Conservation (phyloP, 1,284 basidiomycete genomes). For the Cryptococcus depauperatus region DNA sequence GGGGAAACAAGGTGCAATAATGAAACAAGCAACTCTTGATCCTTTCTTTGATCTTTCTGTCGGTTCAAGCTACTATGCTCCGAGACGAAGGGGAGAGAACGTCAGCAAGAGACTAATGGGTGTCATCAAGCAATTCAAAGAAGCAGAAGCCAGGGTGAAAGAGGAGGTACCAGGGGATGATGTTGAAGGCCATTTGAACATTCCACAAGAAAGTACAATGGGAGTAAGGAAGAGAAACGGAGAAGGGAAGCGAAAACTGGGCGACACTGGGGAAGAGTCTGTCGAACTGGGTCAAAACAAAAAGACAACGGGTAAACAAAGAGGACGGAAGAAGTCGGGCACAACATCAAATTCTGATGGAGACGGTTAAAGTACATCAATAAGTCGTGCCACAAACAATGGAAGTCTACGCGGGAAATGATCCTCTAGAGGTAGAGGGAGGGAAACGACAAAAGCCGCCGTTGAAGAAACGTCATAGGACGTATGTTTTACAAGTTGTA, state of each 20-base stretch:
- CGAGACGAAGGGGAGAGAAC: conserved; percentile 55
- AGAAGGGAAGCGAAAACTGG: conserved; percentile 7
- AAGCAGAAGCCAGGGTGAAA: conserved; percentile 46
- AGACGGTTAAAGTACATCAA: conserved; percentile 1
- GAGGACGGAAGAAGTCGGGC: conserved; percentile 7
- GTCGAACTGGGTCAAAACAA: background rate
- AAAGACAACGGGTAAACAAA: background rate
- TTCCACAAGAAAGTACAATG: background rate
- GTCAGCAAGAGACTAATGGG: conserved; percentile 76
- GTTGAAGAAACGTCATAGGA: conserved; percentile 1
- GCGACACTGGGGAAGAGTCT: conserved; percentile 1
- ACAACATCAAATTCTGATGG: conserved; percentile 2
- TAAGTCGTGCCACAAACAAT: conserved; percentile 4
- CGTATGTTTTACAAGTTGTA: conserved; percentile 1
- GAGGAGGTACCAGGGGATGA: conserved; percentile 9
- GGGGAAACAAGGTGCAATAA: conserved; percentile 57
- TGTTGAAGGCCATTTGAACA: background rate
- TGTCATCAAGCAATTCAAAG: conserved; percentile 76
- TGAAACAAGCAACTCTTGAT: conserved; percentile 53
- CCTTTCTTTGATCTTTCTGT: conserved; percentile 51
- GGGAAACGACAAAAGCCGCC: conserved; percentile 2
- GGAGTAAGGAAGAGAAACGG: background rate
- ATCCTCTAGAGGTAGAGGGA: conserved; percentile 10
- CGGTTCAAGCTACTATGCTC: conserved; percentile 56
- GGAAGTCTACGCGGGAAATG: conserved; percentile 5